phyloP scores from a whole-genome alignment of 2,329 filamentous ascomycete genomes.

The Claviceps humidiphila region DNA sequence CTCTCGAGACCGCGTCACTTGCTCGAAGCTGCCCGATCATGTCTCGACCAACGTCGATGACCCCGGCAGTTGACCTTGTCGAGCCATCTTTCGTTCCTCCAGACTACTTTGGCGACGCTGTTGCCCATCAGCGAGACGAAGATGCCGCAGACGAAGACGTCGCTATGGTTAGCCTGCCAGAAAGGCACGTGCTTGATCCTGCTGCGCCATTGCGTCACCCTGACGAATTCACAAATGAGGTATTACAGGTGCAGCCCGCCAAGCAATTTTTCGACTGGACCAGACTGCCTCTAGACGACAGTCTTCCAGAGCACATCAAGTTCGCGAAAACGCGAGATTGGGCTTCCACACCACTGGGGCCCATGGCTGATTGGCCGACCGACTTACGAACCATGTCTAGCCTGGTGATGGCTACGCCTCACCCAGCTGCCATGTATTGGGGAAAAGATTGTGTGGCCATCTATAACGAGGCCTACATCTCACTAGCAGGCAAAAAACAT shows the following conservation, averaged over 20 bases:
- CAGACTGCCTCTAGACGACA: conserved; percentile 47
- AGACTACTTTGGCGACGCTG: conserved; percentile 31
- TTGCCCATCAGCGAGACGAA: conserved; percentile 4
- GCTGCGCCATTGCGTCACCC: conserved; percentile 19
- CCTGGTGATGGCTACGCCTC: conserved; percentile 65
- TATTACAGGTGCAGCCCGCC: conserved; percentile 17
- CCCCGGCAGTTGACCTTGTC: conserved; percentile 18
- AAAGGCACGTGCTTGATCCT: conserved; percentile 5
- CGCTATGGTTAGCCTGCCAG: background rate
- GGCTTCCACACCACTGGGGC: conserved; percentile 58
- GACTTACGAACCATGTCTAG: conserved; percentile 70
- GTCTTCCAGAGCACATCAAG: conserved; percentile 55
- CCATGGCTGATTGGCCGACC: conserved; percentile 59
- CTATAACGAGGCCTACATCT: conserved; percentile 62
- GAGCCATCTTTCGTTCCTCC: conserved; percentile 11
- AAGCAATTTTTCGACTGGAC: conserved; percentile 61
- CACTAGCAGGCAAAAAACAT: conserved; percentile 64
- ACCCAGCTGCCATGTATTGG: conserved; percentile 71
- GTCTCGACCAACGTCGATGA: conserved; percentile 22
- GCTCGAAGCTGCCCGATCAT: conserved; percentile 3
- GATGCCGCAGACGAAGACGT: conserved; percentile 4
- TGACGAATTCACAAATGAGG: conserved; percentile 29
- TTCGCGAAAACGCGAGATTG: conserved; percentile 63
- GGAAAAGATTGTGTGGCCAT: conserved; percentile 53
- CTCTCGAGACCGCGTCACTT: conserved; percentile 20